Evolutionary conservation across 164 flowering plant species (phyloP).

Genomic region (Vitis riparia): DNA sequence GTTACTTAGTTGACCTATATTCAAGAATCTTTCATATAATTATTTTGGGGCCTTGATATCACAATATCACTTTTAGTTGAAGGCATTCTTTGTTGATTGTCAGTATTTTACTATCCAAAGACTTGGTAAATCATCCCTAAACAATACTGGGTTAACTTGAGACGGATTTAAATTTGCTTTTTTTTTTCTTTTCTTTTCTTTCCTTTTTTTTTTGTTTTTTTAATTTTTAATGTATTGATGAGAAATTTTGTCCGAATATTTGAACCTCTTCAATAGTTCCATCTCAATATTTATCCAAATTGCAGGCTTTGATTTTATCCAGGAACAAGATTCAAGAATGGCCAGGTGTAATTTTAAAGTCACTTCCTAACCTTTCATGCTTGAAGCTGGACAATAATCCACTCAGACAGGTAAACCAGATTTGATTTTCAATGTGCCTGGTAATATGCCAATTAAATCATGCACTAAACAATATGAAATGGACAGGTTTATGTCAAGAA

Average conservation of each 20-base stretch:
- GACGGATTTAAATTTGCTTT: no score
- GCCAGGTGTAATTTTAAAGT: constrained; percentile 69
- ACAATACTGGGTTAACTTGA: no score
- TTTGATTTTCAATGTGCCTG: background rate
- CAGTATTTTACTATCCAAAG: no score
- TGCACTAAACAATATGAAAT: constrained; percentile 1
- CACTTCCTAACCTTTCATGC: constrained; percentile 66
- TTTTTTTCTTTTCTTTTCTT: no score
- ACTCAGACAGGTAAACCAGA: constrained; percentile 54
- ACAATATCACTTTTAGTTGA: no score
- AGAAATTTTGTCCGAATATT: background rate
- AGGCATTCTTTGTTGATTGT: no score
- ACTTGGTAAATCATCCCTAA: no score
- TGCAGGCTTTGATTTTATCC: constrained; percentile 81
- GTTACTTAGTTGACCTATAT: no score
- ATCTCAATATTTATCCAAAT: constrained; percentile 1
- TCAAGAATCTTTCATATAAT: no score
- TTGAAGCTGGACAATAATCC: constrained; percentile 86
- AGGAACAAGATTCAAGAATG: constrained; percentile 81
- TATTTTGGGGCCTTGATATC: no score
- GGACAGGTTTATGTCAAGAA: background rate
- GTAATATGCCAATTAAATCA: no score
- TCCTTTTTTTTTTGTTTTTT: no score
- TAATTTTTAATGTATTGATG: background rate
- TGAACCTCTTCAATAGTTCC: background rate